These are phyloP conservation scores for Schizophyllum amplum DNA, from an alignment of 1,284 basidiomycete species.

Conservation along the genomic window DNA sequence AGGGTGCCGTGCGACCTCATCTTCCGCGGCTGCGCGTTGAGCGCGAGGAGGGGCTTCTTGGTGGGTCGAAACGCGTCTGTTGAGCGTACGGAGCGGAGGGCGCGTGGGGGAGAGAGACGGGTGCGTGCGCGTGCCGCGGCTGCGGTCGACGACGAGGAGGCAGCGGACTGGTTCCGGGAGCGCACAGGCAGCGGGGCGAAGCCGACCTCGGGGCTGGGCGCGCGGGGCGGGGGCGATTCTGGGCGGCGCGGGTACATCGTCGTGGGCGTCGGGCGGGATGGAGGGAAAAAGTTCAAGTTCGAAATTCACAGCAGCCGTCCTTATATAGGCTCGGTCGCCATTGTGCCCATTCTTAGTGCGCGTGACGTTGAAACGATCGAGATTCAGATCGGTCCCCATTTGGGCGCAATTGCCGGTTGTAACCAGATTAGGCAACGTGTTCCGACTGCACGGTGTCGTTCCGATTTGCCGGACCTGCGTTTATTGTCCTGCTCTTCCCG, in stretches of 20 bases:
- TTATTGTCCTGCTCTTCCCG: background rate
- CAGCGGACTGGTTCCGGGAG: conserved; percentile 2
- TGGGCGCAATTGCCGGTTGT: background rate
- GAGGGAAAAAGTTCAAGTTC: conserved; percentile 3
- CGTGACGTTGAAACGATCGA: background rate
- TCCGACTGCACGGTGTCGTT: background rate
- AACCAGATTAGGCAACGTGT: background rate
- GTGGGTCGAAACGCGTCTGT: conserved; percentile 5
- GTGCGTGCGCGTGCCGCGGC: conserved; percentile 16
- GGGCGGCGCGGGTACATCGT: conserved; percentile 1
- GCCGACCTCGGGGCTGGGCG: conserved; percentile 29
- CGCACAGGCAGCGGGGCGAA: conserved; percentile 23
- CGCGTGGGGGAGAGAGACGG: conserved; percentile 12
- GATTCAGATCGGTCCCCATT: background rate
- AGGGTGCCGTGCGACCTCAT: background rate
- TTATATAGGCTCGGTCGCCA: background rate
- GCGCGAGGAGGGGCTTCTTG: background rate
- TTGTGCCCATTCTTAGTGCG: background rate
- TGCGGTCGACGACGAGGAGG: conserved; percentile 21
- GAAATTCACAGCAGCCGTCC: background rate
- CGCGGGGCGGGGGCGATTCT: conserved; percentile 29
- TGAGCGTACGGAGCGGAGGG: conserved; percentile 9
- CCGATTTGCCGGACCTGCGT: background rate
- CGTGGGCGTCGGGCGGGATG: conserved; percentile 1
- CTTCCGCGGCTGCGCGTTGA: background rate